phyloP scores from a whole-genome alignment of 805 yeast genomes.

The Saturnispora galanensis region DNA sequence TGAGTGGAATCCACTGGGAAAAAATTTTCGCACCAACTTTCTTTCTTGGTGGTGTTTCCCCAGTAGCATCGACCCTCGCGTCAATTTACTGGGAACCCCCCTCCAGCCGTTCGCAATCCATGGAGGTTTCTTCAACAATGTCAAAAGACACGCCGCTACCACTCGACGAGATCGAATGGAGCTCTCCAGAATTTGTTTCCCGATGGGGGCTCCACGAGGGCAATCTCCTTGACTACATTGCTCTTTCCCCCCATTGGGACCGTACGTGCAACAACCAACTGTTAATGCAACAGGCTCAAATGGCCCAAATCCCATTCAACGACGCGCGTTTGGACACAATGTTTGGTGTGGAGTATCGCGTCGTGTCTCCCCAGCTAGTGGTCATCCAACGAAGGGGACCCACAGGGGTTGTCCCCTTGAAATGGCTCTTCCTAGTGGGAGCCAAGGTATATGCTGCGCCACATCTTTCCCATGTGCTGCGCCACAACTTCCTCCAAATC shows the following conservation, averaged over 20 bases:
- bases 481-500: background rate
- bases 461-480: background rate
- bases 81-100: too few species aligned
- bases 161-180: constrained; percentile 91
- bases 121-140: background rate
- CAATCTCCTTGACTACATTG: constrained; percentile 85
- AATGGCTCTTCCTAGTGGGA: constrained; percentile 1
- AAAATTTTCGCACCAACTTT: too few species aligned
- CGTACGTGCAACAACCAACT: constrained; percentile 91
- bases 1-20: too few species aligned
- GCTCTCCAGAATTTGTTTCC: constrained; percentile 96
- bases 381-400: background rate
- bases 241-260: constrained; percentile 92
- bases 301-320: constrained; percentile 36
- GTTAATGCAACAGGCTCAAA: constrained; percentile 90
- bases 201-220: constrained; percentile 77
- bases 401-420: background rate
- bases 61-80: too few species aligned
- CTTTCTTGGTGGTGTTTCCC: too few species aligned
- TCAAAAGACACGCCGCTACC: constrained; percentile 14
- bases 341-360: constrained; percentile 78
- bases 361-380: constrained; percentile 20
- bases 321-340: constrained; percentile 55
- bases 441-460: constrained; percentile 6
- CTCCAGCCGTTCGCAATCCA: too few species aligned